Percentiles rank a stretch among this genome's conserved stretches.
Conservation (phyloP, 2,329 filamentous ascomycete genomes). For the Cordyceps pruinosa region DNA sequence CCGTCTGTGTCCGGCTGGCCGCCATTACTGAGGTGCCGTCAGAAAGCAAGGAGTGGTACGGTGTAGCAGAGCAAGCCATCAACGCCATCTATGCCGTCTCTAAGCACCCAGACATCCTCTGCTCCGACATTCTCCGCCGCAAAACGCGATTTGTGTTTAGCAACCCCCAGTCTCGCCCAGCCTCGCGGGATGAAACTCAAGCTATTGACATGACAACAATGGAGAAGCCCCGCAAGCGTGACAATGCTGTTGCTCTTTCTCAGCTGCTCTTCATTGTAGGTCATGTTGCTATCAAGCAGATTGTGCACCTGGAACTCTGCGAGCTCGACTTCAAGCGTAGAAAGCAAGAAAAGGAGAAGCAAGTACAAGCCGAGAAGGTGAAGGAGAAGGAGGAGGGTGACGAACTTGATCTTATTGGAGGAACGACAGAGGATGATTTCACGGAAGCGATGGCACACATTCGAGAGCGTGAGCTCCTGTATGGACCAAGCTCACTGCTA, state of each 20-base stretch:
- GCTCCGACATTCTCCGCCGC: conserved; percentile 79
- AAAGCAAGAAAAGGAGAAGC: conserved; percentile 83
- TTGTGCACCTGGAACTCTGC: conserved; percentile 95
- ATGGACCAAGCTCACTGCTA: conserved; percentile 77
- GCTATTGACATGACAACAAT: conserved; percentile 27
- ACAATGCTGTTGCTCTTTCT: conserved; percentile 69
- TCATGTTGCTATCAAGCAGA: conserved; percentile 96
- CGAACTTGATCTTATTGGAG: conserved; percentile 92
- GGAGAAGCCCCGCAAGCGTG: conserved; percentile 48
- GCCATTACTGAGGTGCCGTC: conserved; percentile 80
- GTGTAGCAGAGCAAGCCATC: conserved; percentile 92
- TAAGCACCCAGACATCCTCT: conserved; percentile 88
- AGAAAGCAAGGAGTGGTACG: conserved; percentile 92
- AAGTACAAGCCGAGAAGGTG: conserved; percentile 41
- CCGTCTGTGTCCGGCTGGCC: conserved; percentile 72
- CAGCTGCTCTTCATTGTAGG: conserved; percentile 93
- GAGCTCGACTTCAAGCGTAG: conserved; percentile 96
- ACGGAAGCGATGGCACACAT: conserved; percentile 81
- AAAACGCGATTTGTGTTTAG: conserved; percentile 79
- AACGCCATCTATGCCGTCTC: conserved; percentile 91
- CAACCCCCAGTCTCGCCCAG: conserved; percentile 39
- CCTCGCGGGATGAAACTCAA: conserved; percentile 39
- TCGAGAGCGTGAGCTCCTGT: conserved; percentile 74
- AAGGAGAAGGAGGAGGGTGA: conserved; percentile 64
- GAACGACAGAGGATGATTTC: conserved; percentile 91